Base-by-base conservation (phyloP, 768 basidiomycete species). In the Leccinum aurantiacum region DNA sequence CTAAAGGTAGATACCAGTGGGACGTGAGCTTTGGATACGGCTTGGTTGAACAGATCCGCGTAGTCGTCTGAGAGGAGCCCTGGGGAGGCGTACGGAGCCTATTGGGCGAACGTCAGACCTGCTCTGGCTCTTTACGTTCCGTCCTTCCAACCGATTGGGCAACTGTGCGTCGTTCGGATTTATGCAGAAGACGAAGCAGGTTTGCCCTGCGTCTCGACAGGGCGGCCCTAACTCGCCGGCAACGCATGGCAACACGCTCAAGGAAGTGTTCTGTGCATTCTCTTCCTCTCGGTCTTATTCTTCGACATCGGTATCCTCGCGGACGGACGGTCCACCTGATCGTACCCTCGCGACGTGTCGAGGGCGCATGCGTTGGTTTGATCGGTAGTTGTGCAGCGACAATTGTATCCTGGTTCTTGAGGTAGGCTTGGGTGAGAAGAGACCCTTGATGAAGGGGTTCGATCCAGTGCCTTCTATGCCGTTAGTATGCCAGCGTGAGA, bases 81-180 rank as follows among this genome's bases (percentile, higher is more conserved):
- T 1, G 84, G 85, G 6, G 80, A 78, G 3, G 79, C 75, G 67
- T 95, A 93, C 0, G 92, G 92, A 1, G 3, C 73, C 73, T 22
- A 79, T 64, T 4, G 80, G 80, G 19, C 84, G 81, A 50, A 82
- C 79, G 61, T 82, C 81, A 88, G 80, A 27, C 87, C 88, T 6
- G 83, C 87, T 88, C 75, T 98, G 96, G 0, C 91, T 90, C 73
- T 95, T 96, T 53, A 98, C 89, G 41, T 89, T 88, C 49, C 95
- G 81, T 10, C 92, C 91, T 77, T 98, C 97, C 54, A 98, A 78
- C 71, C 97, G 95, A 70, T 94, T 93, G 44, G 95, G 94, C 22
- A 98, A 76, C 69, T 96, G 96, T 25, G 93, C 88, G 76, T 98
- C 95, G 69, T 98, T 98, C 4, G 95, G 94, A 71, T 90, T 94